Conservation (phyloP, 176 grass and related monocot genomes). For the Eleusine indica region DNA sequence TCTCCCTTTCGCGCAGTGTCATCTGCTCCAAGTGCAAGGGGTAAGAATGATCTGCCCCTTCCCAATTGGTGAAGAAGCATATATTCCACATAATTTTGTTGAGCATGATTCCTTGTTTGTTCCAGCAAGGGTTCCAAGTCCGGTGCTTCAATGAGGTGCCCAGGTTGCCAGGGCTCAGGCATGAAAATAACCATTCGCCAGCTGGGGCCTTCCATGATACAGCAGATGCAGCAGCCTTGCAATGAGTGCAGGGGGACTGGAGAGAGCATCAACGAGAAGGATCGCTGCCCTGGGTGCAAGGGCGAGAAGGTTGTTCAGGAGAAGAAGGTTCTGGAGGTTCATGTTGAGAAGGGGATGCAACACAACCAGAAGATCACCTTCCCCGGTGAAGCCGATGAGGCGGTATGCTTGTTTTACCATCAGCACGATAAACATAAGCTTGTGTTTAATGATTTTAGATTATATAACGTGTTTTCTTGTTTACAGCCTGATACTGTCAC, state of each 20-base stretch:
- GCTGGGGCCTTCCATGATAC: constrained; percentile 92
- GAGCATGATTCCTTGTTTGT: constrained; percentile 7
- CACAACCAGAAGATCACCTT: constrained; percentile 94
- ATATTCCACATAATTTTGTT: background rate
- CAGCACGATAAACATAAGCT: background rate
- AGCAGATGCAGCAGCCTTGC: constrained; percentile 97
- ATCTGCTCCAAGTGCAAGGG: constrained; percentile 95
- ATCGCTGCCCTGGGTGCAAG: constrained; percentile 87
- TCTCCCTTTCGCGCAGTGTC: constrained; percentile 91
- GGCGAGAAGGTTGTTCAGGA: constrained; percentile 93
- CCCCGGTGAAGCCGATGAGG: constrained; percentile 97
- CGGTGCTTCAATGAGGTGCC: constrained; percentile 89
- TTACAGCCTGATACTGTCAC: constrained; percentile 90
- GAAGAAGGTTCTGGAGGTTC: constrained; percentile 96
- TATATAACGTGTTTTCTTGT: constrained; percentile 32
- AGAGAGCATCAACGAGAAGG: constrained; percentile 91
- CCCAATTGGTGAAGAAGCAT: background rate
- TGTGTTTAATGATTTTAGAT: constrained; percentile 9
- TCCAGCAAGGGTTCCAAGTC: constrained; percentile 96
- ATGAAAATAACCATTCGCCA: constrained; percentile 98
- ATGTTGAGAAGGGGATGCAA: constrained; percentile 97
- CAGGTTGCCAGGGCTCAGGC: constrained; percentile 91
- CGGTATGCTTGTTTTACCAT: constrained; percentile 54
- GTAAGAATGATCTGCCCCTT: constrained; percentile 34
- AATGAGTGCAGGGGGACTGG: constrained; percentile 96